Base-by-base conservation (phyloP, 805 yeast genomes). In the Nakazawaea laoshanensis region DNA sequence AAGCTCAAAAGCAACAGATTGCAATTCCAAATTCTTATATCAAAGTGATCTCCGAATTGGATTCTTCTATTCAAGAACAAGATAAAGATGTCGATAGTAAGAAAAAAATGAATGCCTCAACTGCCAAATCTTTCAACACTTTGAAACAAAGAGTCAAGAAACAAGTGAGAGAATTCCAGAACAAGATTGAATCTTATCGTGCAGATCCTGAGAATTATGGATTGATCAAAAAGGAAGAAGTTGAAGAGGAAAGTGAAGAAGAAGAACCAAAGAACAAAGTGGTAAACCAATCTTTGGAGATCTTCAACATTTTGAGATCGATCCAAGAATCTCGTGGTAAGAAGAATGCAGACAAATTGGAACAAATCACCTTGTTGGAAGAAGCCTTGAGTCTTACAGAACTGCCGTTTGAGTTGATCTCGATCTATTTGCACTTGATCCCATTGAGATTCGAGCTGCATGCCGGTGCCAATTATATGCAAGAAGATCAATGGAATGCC, bases 251-350 rank as follows among this genome's bases (percentile, higher is more conserved):
- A 26, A 55, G 48, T 10, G 58, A 51, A 14, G 54, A 54, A n/a
- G 22, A 52, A 58, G 7, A 54, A 52, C 15, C 16, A 55, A 48
- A n/a, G 59, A 46, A 20, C 7, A 38, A 60, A 37, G 65, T 61
- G 12, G 68, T 64, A 36, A n/a, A n/a, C n/a, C n/a, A n/a, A n/a
- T n/a, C n/a, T n/a, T n/a, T n/a, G n/a, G n/a, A n/a, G n/a, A 76
- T 87, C 36, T 86, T 88, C 64, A 64, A 76, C 37, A 74, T 82
- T 22, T 67, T 92, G 53, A 72, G 79, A 53, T 58, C 74, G 35
- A 77, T 92, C 37, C 63, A 82, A 39, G 97, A 92, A 58, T 69
- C 87, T 31, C 79, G 98, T 63, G 98, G 98, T 66, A 88, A 88
- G 68, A 89, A 85, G 67, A 87, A 85, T 55, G 81, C 86, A 42